These are phyloP conservation scores for Madurella fahalii DNA, from an alignment of 2,329 filamentous ascomycete species.

Conservation along the genomic window DNA sequence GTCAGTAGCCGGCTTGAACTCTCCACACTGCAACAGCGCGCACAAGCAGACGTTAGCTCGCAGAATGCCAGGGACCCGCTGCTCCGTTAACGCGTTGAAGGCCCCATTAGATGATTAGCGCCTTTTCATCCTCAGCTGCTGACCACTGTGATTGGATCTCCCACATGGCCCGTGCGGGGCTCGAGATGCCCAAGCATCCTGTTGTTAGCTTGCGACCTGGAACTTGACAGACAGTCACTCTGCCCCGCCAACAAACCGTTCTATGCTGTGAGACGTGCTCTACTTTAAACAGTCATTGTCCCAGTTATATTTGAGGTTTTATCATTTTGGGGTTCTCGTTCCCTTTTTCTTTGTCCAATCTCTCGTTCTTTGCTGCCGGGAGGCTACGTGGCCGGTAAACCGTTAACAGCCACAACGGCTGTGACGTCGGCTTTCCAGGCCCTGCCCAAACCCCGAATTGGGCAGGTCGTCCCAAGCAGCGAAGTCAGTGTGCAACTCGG, in stretches of 20 bases:
- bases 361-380: no score
- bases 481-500: no score
- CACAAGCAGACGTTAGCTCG: conserved; percentile 10
- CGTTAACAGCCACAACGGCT: background rate
- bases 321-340: no score
- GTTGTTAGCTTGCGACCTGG: no score
- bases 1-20: conserved; percentile 20
- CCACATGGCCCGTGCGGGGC: conserved; percentile 1
- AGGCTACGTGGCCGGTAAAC: background rate
- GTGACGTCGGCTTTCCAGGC: background rate
- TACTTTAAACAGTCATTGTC: no score
- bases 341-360: no score
- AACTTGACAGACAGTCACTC: no score
- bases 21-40: conserved; percentile 15
- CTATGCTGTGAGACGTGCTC: no score
- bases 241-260: no score
- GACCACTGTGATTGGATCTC: no score
- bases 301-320: no score
- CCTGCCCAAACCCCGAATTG: background rate
- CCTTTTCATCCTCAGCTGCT: no score
- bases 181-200: background rate
- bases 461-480: background rate
- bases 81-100: conserved; percentile 13
- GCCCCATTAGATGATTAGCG: conserved; percentile 20
- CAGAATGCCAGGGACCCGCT: conserved; percentile 2